phyloP scores from a whole-genome alignment of 2,329 filamentous ascomycete genomes.

The Alternaria tenuissima region DNA sequence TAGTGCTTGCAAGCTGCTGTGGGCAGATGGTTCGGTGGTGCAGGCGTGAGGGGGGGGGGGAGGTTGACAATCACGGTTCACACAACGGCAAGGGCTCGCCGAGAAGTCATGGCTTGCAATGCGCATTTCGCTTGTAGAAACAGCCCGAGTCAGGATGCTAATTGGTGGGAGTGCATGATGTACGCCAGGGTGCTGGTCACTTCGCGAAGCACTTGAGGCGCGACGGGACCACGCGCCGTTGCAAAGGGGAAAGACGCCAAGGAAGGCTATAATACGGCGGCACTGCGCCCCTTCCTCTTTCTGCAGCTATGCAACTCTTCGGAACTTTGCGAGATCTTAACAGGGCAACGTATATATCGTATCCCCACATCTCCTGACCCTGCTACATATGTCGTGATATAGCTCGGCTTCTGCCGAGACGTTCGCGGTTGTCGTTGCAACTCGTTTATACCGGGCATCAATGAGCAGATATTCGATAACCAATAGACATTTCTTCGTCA shows the following conservation, averaged over 20 bases:
- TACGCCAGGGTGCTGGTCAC: conserved; percentile 2
- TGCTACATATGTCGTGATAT: neutral
- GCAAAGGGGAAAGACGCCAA: conserved; percentile 5
- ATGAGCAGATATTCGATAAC: neutral
- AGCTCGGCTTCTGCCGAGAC: neutral
- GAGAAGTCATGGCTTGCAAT: neutral
- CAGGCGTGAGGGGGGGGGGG: neutral
- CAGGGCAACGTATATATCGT: neutral
- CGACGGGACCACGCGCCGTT: conserved; percentile 3
- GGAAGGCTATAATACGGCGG: conserved; percentile 5
- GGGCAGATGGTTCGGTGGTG: neutral
- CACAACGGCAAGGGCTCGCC: neutral
- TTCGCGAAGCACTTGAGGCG: neutral
- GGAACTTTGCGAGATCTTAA: conserved; percentile 3
- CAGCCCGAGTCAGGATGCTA: neutral
- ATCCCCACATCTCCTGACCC: conserved; percentile 1
- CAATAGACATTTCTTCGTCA: neutral
- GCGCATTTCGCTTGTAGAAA: conserved; percentile 3
- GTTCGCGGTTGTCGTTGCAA: neutral
- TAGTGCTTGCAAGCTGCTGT: neutral
- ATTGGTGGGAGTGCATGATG: conserved; percentile 3
- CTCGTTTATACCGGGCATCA: neutral
- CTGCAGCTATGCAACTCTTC: neutral
- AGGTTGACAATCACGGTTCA: neutral
- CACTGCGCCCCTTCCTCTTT: conserved; percentile 1